Evolutionary conservation across 2,329 filamentous ascomycete species (phyloP).

Genomic region (Xylariaceae sp.): DNA sequence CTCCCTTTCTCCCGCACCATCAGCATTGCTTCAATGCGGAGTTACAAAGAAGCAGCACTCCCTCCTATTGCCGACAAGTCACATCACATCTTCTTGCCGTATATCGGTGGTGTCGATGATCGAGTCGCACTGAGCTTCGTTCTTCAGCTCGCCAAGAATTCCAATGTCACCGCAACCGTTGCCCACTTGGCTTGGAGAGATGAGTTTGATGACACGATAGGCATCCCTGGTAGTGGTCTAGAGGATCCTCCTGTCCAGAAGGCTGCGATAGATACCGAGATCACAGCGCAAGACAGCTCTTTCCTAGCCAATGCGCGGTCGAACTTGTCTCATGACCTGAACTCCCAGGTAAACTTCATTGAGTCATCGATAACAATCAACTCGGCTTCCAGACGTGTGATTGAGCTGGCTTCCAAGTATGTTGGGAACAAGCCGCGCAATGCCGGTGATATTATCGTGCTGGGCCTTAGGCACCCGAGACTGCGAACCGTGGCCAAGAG

Average conservation of each 20-base stretch:
- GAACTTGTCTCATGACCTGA: conserved; percentile 31
- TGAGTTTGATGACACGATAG: conserved; percentile 26
- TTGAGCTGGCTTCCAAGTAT: conserved; percentile 52
- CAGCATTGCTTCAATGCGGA: conserved; percentile 55
- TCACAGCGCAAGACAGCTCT: conserved; percentile 33
- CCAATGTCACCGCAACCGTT: conserved; percentile 72
- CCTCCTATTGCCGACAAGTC: conserved; percentile 59
- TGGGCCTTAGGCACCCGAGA: conserved; percentile 51
- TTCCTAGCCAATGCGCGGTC: conserved; percentile 34
- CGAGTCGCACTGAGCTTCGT: conserved; percentile 72
- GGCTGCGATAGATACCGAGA: conserved; percentile 27
- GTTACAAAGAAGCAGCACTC: conserved; percentile 50
- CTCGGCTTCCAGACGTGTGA: conserved; percentile 39
- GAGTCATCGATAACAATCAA: conserved; percentile 40
- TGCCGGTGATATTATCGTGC: conserved; percentile 64
- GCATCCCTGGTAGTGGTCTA: conserved; percentile 16
- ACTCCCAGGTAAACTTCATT: conserved; percentile 42
- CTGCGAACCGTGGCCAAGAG: conserved; percentile 22
- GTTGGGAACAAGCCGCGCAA: conserved; percentile 58
- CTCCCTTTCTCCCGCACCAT: conserved; percentile 41
- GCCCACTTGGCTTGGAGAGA: conserved; percentile 47
- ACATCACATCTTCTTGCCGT: conserved; percentile 83
- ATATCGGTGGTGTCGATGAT: conserved; percentile 80
- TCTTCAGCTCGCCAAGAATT: conserved; percentile 75
- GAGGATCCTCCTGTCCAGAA: conserved; percentile 21